These are phyloP conservation scores for Macrolepiota albuminosa DNA, from an alignment of 768 basidiomycete species.

Conservation along the genomic window DNA sequence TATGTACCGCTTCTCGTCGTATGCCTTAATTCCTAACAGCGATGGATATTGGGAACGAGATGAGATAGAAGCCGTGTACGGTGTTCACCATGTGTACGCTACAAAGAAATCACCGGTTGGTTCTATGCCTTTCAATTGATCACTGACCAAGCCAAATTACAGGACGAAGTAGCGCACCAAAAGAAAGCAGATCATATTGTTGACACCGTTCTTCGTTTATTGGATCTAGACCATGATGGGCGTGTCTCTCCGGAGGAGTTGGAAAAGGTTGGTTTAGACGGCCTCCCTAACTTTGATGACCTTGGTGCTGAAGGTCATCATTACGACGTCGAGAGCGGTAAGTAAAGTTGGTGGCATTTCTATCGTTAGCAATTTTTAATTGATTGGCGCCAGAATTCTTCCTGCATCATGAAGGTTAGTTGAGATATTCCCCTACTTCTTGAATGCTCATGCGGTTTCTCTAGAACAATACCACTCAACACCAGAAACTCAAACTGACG, in stretches of 20 bases:
- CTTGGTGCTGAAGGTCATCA: constrained; percentile 91
- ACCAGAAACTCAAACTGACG: constrained; percentile 96
- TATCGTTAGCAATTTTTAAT: not conserved
- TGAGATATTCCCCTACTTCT: not conserved
- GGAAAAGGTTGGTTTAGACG: constrained; percentile 62
- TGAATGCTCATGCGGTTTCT: not conserved
- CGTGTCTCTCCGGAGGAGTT: constrained; percentile 68
- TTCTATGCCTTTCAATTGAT: not conserved
- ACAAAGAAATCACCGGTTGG: constrained; percentile 72
- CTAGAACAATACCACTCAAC: constrained; percentile 90
- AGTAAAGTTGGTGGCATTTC: constrained; percentile 21
- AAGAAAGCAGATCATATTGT: constrained; percentile 80
- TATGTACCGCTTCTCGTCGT: not conserved
- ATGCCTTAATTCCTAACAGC: constrained; percentile 28
- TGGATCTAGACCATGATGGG: constrained; percentile 79
- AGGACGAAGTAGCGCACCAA: constrained; percentile 78
- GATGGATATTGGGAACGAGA: constrained; percentile 80
- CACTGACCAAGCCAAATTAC: not conserved
- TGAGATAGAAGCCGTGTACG: constrained; percentile 95
- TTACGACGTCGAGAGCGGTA: constrained; percentile 88
- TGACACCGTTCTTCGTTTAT: constrained; percentile 54
- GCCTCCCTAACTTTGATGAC: constrained; percentile 77
- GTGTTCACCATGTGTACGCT: constrained; percentile 88
- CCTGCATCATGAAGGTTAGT: constrained; percentile 90
- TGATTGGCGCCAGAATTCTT: constrained; percentile 65